phyloP scores from a whole-genome alignment of 495 filamentous ascomycete genomes.

The Hapsidospora chrysogenum region DNA sequence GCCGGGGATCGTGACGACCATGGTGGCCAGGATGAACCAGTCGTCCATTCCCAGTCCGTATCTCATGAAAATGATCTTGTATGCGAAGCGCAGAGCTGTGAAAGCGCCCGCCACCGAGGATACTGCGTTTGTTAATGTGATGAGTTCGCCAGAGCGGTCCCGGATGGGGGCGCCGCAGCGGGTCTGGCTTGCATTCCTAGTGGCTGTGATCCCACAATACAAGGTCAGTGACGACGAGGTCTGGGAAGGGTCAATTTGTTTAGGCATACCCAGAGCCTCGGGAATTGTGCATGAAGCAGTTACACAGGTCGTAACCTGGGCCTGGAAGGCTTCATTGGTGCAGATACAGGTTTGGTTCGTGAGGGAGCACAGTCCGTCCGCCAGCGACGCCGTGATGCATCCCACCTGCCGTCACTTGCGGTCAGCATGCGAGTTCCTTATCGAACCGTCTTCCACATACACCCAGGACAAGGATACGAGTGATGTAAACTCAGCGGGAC shows the following conservation, averaged over 20 bases:
- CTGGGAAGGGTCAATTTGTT: background rate
- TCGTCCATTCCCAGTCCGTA: constrained; percentile 7
- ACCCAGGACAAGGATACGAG: too few species aligned
- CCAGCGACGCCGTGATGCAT: background rate
- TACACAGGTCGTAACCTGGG: background rate
- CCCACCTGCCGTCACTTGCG: background rate
- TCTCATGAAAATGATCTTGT: too few species aligned
- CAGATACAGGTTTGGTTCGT: background rate
- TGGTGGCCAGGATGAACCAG: constrained; percentile 5
- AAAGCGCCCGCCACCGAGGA: too few species aligned
- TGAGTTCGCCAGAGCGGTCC: background rate
- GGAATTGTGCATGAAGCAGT: background rate
- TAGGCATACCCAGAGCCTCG: background rate
- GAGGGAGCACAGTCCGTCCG: background rate
- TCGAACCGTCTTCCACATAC: too few species aligned
- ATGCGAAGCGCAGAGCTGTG: too few species aligned
- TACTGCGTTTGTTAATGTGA: background rate
- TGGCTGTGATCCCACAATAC: background rate
- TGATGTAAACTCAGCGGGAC: background rate
- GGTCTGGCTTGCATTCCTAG: background rate
- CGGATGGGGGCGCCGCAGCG: background rate
- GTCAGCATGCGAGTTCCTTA: background rate
- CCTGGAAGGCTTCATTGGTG: background rate
- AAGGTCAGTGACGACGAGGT: background rate
- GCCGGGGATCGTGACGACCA: constrained; percentile 2